These are phyloP conservation scores for Toxoplasma gondii DNA, from an alignment of 169 alveolate genomes.

Conservation along the genomic window DNA sequence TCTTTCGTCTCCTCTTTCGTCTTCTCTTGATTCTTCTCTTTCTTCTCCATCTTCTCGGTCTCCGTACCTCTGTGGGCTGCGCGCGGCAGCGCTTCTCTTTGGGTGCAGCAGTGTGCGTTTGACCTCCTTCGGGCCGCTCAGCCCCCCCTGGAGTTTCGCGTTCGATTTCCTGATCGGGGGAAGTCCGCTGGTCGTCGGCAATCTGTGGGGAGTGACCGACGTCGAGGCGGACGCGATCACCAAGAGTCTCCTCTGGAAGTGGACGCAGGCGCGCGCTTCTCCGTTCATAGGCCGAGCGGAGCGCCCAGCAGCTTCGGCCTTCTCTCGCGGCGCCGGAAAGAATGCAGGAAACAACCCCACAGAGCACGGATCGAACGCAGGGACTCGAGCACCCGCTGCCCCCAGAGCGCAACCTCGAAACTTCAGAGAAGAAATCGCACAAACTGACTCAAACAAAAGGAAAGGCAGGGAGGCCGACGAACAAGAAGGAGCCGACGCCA, in stretches of 20 bases:
- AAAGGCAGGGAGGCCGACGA: background rate
- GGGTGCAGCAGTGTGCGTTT: constrained; percentile 80
- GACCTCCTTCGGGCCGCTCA: constrained; percentile 67
- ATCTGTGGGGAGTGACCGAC: constrained; percentile 78
- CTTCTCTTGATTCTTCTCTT: background rate
- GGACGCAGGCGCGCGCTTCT: constrained; percentile 78
- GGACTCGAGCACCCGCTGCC: background rate
- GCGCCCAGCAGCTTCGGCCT: background rate
- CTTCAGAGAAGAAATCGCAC: background rate
- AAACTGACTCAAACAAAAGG: background rate
- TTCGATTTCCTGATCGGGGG: constrained; percentile 75
- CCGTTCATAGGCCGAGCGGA: constrained; percentile 51
- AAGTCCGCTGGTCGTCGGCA: constrained; percentile 74
- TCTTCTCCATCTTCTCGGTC: constrained; percentile 22
- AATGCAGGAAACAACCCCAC: background rate
- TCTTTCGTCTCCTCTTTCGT: background rate
- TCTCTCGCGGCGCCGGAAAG: background rate
- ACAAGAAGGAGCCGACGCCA: background rate
- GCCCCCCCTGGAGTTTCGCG: constrained; percentile 72
- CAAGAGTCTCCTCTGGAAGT: constrained; percentile 76
- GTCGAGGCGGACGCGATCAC: constrained; percentile 78
- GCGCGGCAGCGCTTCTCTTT: constrained; percentile 72
- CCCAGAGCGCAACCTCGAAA: background rate
- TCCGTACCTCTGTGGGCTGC: constrained; percentile 51
- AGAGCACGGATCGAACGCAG: background rate